A percentile compares a stretch with the other conserved stretches of the same genome.
Conservation (phyloP, 2,329 filamentous ascomycete genomes). For the Chrysoporthe cubensis region DNA sequence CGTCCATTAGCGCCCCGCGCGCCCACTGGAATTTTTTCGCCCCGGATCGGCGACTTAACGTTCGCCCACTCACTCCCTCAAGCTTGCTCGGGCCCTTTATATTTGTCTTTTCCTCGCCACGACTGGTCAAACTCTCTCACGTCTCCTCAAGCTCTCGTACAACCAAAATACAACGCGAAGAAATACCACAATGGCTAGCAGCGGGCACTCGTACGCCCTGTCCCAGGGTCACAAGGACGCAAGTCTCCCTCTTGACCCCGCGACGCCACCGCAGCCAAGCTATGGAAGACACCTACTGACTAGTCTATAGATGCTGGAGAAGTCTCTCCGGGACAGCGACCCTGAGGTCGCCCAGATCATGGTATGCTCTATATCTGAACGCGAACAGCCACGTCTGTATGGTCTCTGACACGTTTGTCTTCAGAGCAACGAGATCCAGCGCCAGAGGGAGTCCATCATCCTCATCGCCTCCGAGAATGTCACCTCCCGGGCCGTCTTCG, state of each 20-base stretch:
- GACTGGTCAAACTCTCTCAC: neutral
- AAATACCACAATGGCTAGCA: constrained; percentile 37
- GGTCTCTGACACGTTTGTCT: constrained; percentile 12
- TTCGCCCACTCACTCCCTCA: constrained; percentile 4
- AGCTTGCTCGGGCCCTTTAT: constrained; percentile 4
- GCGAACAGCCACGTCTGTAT: neutral
- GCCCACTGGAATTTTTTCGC: constrained; percentile 26
- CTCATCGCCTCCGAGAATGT: constrained; percentile 99
- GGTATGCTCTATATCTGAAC: constrained; percentile 58
- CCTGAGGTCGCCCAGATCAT: constrained; percentile 96
- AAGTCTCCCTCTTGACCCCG: constrained; percentile 28
- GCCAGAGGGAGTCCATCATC: constrained; percentile 97
- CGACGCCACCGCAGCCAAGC: constrained; percentile 1
- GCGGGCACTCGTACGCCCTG: constrained; percentile 38
- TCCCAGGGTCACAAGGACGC: constrained; percentile 43
- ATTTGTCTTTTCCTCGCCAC: neutral
- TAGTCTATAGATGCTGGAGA: constrained; percentile 83
- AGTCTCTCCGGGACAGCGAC: constrained; percentile 87
- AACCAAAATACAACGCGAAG: neutral
- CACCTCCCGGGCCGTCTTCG: constrained; percentile 96
- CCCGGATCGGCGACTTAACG: constrained; percentile 17
- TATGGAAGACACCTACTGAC: constrained; percentile 34
- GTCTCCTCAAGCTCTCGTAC: neutral
- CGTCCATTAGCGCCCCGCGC: constrained; percentile 14
- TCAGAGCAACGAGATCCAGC: constrained; percentile 89